Conservation (phyloP, 2,329 filamentous ascomycete species). For the Penicillium griseofulvum region DNA sequence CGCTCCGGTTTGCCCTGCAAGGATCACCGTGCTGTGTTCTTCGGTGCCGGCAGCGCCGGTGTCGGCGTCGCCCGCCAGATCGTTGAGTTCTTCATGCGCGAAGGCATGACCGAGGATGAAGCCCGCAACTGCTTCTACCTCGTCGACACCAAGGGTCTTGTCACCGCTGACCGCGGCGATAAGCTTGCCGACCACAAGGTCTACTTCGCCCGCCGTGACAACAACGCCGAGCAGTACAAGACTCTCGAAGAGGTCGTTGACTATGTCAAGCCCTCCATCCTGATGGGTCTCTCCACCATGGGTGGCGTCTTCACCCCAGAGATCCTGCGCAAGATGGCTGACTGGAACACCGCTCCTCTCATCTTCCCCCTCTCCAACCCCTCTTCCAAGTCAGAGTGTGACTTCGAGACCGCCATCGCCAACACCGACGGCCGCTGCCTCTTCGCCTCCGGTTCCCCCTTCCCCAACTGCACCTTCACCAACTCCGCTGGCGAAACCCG, state of each 20-base stretch:
- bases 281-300: slow-evolving; percentile 91
- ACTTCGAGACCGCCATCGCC: slow-evolving; percentile 86
- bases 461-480: slow-evolving; percentile 69
- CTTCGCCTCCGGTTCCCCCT: slow-evolving; percentile 94
- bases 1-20: slow-evolving; percentile 79
- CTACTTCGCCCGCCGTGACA: slow-evolving; percentile 65
- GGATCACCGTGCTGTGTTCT: slow-evolving; percentile 92
- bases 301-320: slow-evolving; percentile 91
- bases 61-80: slow-evolving; percentile 98
- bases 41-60: slow-evolving; percentile 92
- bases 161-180: slow-evolving; percentile 89
- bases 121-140: slow-evolving; percentile 94
- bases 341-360: slow-evolving; percentile 74
- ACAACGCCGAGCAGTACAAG: slow-evolving; percentile 65
- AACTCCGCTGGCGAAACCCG: slow-evolving; percentile 56
- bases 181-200: slow-evolving; percentile 84
- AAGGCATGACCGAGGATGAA: slow-evolving; percentile 82
- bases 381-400: slow-evolving; percentile 94
- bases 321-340: slow-evolving; percentile 65
- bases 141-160: slow-evolving; percentile 93
- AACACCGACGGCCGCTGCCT: slow-evolving; percentile 89
- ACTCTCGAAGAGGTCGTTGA: slow-evolving; percentile 88
- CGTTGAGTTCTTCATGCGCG: slow-evolving; percentile 92
- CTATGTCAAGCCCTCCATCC: slow-evolving; percentile 89
- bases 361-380: slow-evolving; percentile 98